These are phyloP conservation scores for Auriscalpium orientale DNA, from an alignment of 768 basidiomycete species.

Conservation along the genomic window DNA sequence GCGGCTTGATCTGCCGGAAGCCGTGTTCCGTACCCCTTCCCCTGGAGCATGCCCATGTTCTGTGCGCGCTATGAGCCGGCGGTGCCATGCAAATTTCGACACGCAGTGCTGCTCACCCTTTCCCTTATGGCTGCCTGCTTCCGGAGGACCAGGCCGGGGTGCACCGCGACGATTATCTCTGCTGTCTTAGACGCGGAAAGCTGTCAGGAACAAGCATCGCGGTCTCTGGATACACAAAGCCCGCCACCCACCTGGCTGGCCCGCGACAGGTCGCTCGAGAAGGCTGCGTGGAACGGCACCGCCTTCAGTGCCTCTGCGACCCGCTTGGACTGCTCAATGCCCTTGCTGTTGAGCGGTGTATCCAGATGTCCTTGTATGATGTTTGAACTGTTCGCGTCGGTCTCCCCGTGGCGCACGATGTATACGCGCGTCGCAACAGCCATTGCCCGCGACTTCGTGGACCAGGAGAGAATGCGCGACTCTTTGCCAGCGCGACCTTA, in stretches of 20 bases:
- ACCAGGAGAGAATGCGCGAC: too few species aligned
- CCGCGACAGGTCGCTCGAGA: conserved; percentile 65
- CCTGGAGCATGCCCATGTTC: conserved; percentile 60
- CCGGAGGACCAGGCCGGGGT: conserved; percentile 38
- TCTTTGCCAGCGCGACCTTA: too few species aligned
- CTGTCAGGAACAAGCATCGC: too few species aligned
- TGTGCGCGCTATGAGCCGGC: conserved; percentile 17
- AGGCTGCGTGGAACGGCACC: conserved; percentile 50
- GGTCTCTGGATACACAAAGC: neutral
- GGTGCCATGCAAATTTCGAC: neutral
- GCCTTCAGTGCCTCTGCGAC: conserved; percentile 47
- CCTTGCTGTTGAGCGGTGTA: conserved; percentile 54
- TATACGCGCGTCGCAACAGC: conserved; percentile 41
- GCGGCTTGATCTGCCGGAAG: conserved; percentile 28
- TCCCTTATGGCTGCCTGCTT: conserved; percentile 49
- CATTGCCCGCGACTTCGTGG: neutral
- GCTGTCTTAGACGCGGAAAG: conserved; percentile 44
- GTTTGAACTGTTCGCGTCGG: conserved; percentile 51
- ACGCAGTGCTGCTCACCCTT: conserved; percentile 39
- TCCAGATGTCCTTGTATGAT: conserved; percentile 76
- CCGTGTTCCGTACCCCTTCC: conserved; percentile 21
- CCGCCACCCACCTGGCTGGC: conserved; percentile 49
- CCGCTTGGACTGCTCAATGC: conserved; percentile 49
- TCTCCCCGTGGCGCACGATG: conserved; percentile 75
- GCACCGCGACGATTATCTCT: conserved; percentile 48